These are phyloP conservation scores for Chenopodium formosanum DNA, from an alignment of 148 eudicot species.

Conservation along the genomic window DNA sequence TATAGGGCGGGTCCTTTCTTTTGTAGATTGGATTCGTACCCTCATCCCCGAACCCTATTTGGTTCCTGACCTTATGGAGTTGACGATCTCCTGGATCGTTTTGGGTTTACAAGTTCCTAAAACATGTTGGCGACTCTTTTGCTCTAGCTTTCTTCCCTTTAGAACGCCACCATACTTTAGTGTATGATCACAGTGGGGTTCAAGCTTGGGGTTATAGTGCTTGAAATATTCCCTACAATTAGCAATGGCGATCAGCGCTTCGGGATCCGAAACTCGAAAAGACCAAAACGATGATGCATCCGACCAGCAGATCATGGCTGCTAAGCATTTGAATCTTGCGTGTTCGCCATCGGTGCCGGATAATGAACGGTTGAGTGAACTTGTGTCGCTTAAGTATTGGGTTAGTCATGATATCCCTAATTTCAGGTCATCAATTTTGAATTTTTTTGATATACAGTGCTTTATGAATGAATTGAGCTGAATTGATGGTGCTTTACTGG, in stretches of 20 bases:
- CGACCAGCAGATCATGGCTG: conserved; percentile 83
- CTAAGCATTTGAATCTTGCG: conserved; percentile 76
- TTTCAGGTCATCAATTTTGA: neutral
- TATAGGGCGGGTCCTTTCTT: too few species aligned
- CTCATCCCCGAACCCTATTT: too few species aligned
- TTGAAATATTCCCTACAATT: conserved; percentile 39
- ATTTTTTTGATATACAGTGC: neutral
- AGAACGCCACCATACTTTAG: too few species aligned
- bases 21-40: too few species aligned
- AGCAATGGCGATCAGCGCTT: conserved; percentile 87
- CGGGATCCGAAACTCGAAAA: conserved; percentile 48
- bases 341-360: conserved; percentile 51
- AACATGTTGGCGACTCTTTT: too few species aligned
- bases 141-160: too few species aligned
- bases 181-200: too few species aligned
- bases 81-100: too few species aligned
- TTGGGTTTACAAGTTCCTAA: too few species aligned
- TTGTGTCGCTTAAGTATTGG: conserved; percentile 75
- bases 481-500: neutral
- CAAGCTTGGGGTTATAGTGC: too few species aligned
- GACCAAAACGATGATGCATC: conserved; percentile 51
- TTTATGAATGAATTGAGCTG: conserved; percentile 13
- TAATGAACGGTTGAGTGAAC: conserved; percentile 54
- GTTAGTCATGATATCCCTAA: conserved; percentile 33
- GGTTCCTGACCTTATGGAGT: too few species aligned